These are phyloP conservation scores for Oxalis stricta DNA, from an alignment of 441 rosid genomes.

Conservation along the genomic window DNA sequence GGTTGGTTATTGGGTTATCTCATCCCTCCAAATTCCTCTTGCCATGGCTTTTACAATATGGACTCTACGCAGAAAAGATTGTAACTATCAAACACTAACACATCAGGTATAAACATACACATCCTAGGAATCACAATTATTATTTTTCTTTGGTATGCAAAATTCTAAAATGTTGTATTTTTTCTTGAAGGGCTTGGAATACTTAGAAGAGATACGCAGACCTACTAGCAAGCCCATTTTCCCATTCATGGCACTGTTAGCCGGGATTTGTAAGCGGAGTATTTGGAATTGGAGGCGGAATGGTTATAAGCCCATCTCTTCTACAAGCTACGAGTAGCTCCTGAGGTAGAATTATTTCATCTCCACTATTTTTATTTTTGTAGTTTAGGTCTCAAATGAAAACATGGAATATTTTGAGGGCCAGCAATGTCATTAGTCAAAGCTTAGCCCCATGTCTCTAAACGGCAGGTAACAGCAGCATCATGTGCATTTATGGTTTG, in stretches of 20 bases:
- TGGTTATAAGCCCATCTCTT: slow-evolving; percentile 90
- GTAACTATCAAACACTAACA: slow-evolving; percentile 6
- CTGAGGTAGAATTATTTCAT: slow-evolving; percentile 36
- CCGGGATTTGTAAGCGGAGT: slow-evolving; percentile 79
- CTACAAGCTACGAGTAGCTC: slow-evolving; percentile 65
- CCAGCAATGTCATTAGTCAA: no score
- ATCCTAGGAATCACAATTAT: neutral
- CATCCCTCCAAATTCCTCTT: slow-evolving; percentile 78
- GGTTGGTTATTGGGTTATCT: slow-evolving; percentile 56
- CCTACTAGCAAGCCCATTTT: slow-evolving; percentile 31
- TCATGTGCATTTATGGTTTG: slow-evolving; percentile 90
- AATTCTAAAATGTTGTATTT: neutral
- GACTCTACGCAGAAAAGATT: slow-evolving; percentile 30
- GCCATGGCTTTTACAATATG: slow-evolving; percentile 59
- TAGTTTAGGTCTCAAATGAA: no score
- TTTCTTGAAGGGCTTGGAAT: slow-evolving; percentile 26
- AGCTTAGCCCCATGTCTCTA: no score
- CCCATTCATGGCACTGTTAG: slow-evolving; percentile 65
- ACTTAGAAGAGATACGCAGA: slow-evolving; percentile 8
- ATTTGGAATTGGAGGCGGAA: slow-evolving; percentile 90
- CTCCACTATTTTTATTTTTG: no score
- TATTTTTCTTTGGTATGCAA: no score
- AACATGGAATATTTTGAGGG: no score
- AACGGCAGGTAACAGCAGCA: slow-evolving; percentile 60
- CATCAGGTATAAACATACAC: slow-evolving; percentile 19